phyloP scores from a whole-genome alignment of 805 yeast genomes.

The Kodamaea nitidulidarum region DNA sequence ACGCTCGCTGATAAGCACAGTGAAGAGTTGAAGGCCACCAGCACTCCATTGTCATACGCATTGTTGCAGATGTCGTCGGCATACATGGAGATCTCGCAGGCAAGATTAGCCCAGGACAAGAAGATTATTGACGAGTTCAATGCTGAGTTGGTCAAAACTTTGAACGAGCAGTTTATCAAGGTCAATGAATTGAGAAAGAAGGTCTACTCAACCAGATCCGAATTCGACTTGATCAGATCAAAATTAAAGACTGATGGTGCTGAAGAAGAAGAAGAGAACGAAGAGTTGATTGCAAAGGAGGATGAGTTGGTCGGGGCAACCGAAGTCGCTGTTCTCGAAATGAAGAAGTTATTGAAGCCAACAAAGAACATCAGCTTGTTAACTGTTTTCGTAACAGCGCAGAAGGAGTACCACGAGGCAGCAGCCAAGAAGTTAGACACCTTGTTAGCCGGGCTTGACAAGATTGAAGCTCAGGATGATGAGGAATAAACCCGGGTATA shows the following conservation, averaged over 20 bases:
- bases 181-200: constrained; percentile 59
- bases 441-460: constrained; percentile 28
- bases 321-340: constrained; percentile 70
- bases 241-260: constrained; percentile 41
- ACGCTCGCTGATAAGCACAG: constrained; percentile 51
- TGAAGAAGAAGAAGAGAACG: constrained; percentile 46
- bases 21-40: constrained; percentile 42
- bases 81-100: constrained; percentile 61
- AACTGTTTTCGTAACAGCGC: constrained; percentile 65
- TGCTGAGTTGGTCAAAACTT: constrained; percentile 46
- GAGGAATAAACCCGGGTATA: constrained; percentile 5
- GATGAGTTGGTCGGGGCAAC: constrained; percentile 80
- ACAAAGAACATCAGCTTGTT: constrained; percentile 59
- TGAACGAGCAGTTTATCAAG: constrained; percentile 57
- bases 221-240: constrained; percentile 66
- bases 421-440: constrained; percentile 32
- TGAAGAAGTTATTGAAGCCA: constrained; percentile 70
- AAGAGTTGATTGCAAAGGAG: constrained; percentile 55
- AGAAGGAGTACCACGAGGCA: constrained; percentile 52
- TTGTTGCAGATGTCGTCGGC: constrained; percentile 52
- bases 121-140: constrained; percentile 58
- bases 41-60: constrained; percentile 49
- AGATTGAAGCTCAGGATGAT: constrained; percentile 34
- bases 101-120: constrained; percentile 67
- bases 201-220: constrained; percentile 66